These are phyloP conservation scores for Salvia miltiorrhiza DNA, from an alignment of 257 asterid genomes.

Conservation along the genomic window DNA sequence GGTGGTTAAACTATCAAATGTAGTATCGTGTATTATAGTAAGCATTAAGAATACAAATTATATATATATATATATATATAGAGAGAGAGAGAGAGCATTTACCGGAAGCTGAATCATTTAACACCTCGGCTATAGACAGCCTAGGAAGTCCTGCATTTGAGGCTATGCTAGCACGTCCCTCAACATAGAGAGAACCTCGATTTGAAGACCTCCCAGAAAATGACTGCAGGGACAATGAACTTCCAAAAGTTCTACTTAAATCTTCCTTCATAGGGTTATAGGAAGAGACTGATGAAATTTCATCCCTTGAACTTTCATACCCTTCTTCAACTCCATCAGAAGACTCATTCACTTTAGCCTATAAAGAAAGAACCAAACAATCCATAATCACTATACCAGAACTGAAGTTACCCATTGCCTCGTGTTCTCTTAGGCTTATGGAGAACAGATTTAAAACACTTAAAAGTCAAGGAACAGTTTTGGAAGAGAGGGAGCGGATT, in stretches of 20 bases:
- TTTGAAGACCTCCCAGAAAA: constrained; percentile 68
- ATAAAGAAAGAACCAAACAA: constrained; percentile 21
- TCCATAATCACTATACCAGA: constrained; percentile 10
- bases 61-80: no score
- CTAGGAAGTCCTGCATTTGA: constrained; percentile 63
- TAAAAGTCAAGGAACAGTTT: constrained; percentile 17
- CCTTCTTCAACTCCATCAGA: constrained; percentile 89
- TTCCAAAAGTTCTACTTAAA: constrained; percentile 66
- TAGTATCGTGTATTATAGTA: not conserved
- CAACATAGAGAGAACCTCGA: constrained; percentile 63
- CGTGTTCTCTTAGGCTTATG: constrained; percentile 5
- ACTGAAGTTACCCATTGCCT: not conserved
- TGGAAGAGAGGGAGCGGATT: constrained; percentile 20
- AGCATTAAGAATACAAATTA: not conserved
- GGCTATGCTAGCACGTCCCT: constrained; percentile 70
- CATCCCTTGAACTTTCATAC: constrained; percentile 88
- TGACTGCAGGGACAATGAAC: constrained; percentile 80
- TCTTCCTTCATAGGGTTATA: constrained; percentile 64
- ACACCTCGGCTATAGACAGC: constrained; percentile 71
- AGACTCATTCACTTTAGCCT: constrained; percentile 71
- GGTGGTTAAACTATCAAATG: constrained; percentile 8
- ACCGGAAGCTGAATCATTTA: constrained; percentile 60
- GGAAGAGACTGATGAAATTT: constrained; percentile 80
- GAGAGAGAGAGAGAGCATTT: constrained; percentile 9
- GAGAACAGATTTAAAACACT: not conserved